A percentile compares a stretch with the other conserved stretches of the same genome.
phyloP scores from a whole-genome alignment of 108 stramenopile species.

The Parietichytrium sp. region DNA sequence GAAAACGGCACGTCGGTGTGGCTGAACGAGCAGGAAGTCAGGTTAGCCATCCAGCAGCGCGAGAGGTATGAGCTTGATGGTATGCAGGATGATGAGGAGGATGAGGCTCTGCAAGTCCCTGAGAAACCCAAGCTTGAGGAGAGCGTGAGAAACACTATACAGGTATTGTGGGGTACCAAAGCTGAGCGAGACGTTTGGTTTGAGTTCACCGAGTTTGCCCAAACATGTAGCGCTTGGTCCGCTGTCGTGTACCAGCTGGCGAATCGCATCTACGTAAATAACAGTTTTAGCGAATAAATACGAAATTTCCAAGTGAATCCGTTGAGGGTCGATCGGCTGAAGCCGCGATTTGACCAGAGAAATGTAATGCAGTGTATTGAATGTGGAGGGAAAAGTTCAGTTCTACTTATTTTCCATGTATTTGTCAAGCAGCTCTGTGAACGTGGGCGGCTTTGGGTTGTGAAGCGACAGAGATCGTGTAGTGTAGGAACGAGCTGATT shows the following conservation, averaged over 20 bases:
- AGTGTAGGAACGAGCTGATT: no score
- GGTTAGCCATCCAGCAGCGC: not conserved
- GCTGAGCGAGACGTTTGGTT: conserved; percentile 29
- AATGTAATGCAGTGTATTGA: no score
- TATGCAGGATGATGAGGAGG: conserved; percentile 2
- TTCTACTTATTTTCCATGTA: no score
- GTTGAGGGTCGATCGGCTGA: no score
- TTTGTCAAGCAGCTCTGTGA: no score
- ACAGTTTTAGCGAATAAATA: not conserved
- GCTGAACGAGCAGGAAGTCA: not conserved
- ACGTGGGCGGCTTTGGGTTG: no score
- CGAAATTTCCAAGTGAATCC: no score
- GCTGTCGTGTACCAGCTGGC: conserved; percentile 28
- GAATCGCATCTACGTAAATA: conserved; percentile 22
- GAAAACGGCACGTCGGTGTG: not conserved
- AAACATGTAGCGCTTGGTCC: conserved; percentile 24
- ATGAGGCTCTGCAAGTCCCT: not conserved
- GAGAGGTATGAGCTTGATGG: not conserved
- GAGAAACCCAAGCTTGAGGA: not conserved
- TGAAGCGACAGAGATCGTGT: no score
- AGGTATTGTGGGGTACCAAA: conserved; percentile 22
- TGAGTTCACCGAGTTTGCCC: not conserved
- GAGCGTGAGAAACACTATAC: not conserved
- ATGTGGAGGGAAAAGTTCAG: no score
- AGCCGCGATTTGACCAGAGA: no score